Evolutionary conservation across 2,329 filamentous ascomycete genomes (phyloP).

Genomic region (Penicillium sp.): DNA sequence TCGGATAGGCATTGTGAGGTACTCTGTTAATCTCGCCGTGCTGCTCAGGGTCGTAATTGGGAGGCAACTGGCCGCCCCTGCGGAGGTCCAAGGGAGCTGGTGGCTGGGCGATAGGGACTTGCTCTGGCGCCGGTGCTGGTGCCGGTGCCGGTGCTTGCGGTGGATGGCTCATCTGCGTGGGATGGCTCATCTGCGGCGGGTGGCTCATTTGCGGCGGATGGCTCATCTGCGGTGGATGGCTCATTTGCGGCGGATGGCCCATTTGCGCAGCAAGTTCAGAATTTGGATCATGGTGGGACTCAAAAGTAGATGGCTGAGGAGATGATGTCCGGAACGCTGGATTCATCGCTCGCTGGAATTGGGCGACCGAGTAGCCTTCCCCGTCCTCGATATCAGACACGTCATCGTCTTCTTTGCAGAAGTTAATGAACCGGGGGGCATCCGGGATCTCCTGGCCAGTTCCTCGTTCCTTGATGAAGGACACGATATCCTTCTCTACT

Average conservation of each 20-base stretch:
- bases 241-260: conserved; percentile 56
- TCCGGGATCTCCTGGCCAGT: conserved; percentile 98
- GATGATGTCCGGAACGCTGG: conserved; percentile 95
- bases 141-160: too few species aligned
- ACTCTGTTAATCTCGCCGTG: conserved; percentile 68
- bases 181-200: conserved; percentile 41
- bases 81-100: conserved; percentile 45
- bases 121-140: background rate
- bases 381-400: conserved; percentile 84
- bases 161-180: too few species aligned
- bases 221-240: too few species aligned
- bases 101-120: conserved; percentile 34
- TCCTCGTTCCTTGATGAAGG: conserved; percentile 84
- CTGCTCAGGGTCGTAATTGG: conserved; percentile 61
- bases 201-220: conserved; percentile 54
- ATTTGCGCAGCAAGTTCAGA: conserved; percentile 72
- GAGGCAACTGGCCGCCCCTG: conserved; percentile 46
- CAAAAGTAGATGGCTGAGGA: conserved; percentile 88
- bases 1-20: conserved; percentile 90
- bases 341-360: conserved; percentile 94
- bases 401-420: conserved; percentile 83
- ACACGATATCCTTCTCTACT: conserved; percentile 89
- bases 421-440: conserved; percentile 97
- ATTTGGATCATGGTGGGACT: conserved; percentile 87
- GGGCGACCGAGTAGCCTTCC: conserved; percentile 94